These are phyloP conservation scores for Coelastrella sp. DNA, from an alignment of 139 green algal species.

Conservation along the genomic window DNA sequence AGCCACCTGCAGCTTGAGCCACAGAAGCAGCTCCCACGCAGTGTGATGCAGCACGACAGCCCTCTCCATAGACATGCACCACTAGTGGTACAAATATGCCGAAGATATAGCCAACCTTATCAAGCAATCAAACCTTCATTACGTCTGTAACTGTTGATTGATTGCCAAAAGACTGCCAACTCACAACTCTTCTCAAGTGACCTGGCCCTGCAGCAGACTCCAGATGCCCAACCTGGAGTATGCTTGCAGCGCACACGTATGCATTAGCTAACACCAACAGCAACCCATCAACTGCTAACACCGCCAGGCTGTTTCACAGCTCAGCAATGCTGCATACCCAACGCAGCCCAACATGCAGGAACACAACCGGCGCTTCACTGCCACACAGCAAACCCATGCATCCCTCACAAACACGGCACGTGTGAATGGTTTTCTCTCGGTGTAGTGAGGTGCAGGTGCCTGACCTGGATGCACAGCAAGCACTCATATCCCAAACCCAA, in stretches of 20 bases:
- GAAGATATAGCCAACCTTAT: not conserved
- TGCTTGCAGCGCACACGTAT: not conserved
- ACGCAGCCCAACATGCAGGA: not conserved
- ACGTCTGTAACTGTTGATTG: too few relatives aligned
- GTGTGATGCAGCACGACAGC: too few relatives aligned
- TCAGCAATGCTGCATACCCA: not conserved
- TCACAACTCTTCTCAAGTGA: too few relatives aligned
- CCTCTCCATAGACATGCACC: not conserved
- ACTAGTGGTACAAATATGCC: not conserved
- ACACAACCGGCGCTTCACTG: too few relatives aligned
- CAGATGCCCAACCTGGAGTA: not conserved
- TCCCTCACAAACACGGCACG: not conserved
- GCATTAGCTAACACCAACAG: not conserved
- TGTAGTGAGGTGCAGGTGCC: not conserved
- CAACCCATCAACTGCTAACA: not conserved
- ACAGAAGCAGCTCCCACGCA: not conserved
- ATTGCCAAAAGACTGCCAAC: too few relatives aligned
- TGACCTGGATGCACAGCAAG: too few relatives aligned
- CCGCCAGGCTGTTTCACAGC: too few relatives aligned
- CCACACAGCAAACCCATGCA: not conserved
- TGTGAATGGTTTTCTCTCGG: not conserved
- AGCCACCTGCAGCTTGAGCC: not conserved
- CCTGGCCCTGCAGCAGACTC: not conserved
- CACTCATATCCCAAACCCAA: too few relatives aligned
- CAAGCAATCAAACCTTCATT: not conserved